Conservation (phyloP, 2,329 filamentous ascomycete genomes). For the Didymella sp. region DNA sequence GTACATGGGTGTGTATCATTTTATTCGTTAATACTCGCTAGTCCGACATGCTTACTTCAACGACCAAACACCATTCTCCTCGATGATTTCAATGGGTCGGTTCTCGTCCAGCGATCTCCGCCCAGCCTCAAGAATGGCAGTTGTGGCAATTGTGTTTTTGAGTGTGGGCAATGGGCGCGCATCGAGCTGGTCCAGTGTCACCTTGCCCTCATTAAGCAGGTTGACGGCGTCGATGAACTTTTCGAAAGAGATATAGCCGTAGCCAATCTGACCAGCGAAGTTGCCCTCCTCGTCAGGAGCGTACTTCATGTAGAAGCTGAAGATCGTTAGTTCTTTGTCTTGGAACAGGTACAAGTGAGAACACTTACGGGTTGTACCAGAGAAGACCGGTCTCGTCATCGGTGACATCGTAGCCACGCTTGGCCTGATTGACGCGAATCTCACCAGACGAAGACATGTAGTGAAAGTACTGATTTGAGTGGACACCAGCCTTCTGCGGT, state of each 20-base stretch:
- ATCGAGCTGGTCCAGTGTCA: conserved; percentile 79
- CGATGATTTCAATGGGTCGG: conserved; percentile 75
- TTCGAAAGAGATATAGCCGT: conserved; percentile 93
- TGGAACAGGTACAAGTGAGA: not conserved
- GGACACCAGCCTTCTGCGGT: conserved; percentile 90
- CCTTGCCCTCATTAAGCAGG: conserved; percentile 74
- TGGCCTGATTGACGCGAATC: conserved; percentile 89
- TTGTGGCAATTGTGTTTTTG: conserved; percentile 88
- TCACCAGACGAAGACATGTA: conserved; percentile 87
- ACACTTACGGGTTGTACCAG: conserved; percentile 81
- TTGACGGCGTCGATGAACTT: conserved; percentile 92
- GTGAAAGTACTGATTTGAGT: conserved; percentile 97
- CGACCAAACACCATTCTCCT: conserved; percentile 71
- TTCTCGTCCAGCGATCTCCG: conserved; percentile 83
- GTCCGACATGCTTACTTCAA: conserved; percentile 57
- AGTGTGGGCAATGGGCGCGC: conserved; percentile 82
- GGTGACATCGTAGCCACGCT: conserved; percentile 93
- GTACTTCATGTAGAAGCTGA: conserved; percentile 87
- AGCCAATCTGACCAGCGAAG: conserved; percentile 88
- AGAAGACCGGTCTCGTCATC: conserved; percentile 74
- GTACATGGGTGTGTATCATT: conserved; percentile 10
- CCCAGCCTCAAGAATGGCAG: conserved; percentile 88
- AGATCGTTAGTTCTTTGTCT: conserved; percentile 11
- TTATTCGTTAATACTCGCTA: conserved; percentile 9
- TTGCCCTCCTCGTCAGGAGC: conserved; percentile 94